Evolutionary conservation across 352 stramenopile genomes (phyloP).

Genomic region (Pythium monospermum): DNA sequence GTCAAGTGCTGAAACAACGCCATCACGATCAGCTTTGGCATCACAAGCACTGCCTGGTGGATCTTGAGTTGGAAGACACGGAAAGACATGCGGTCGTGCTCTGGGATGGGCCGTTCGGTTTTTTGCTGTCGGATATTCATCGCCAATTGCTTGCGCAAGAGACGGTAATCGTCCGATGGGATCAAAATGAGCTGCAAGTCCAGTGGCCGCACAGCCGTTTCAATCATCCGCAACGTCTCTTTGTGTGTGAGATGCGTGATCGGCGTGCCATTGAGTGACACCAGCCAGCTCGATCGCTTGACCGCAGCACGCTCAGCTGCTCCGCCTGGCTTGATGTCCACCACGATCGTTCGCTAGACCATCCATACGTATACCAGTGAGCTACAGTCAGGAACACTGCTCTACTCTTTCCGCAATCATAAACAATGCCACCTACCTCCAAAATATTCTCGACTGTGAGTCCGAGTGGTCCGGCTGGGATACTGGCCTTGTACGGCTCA

Average conservation of each 20-base stretch:
- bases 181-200: constrained; percentile 70
- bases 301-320: constrained; percentile 69
- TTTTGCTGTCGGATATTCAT: constrained; percentile 86
- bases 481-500: constrained; percentile 58
- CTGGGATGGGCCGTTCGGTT: constrained; percentile 70
- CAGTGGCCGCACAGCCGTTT: constrained; percentile 63
- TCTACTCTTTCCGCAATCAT: too few species aligned
- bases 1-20: constrained; percentile 78
- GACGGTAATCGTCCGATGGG: constrained; percentile 66
- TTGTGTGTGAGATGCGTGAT: constrained; percentile 84
- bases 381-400: too few species aligned
- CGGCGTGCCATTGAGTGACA: constrained; percentile 66
- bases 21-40: constrained; percentile 57
- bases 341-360: constrained; percentile 75
- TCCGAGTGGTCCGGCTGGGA: constrained; percentile 74
- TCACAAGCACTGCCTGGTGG: constrained; percentile 68
- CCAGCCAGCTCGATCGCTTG: constrained; percentile 81
- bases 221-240: constrained; percentile 81
- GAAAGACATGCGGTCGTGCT: constrained; percentile 85
- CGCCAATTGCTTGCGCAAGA: constrained; percentile 64
- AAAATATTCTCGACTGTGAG: constrained; percentile 88
- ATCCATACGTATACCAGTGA: too few species aligned
- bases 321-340: constrained; percentile 81
- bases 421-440: constrained; percentile 30
- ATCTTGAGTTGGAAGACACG: constrained; percentile 84